Evolutionary conservation across 805 yeast genomes (phyloP).

Genomic region (Danielia reshetovae): DNA sequence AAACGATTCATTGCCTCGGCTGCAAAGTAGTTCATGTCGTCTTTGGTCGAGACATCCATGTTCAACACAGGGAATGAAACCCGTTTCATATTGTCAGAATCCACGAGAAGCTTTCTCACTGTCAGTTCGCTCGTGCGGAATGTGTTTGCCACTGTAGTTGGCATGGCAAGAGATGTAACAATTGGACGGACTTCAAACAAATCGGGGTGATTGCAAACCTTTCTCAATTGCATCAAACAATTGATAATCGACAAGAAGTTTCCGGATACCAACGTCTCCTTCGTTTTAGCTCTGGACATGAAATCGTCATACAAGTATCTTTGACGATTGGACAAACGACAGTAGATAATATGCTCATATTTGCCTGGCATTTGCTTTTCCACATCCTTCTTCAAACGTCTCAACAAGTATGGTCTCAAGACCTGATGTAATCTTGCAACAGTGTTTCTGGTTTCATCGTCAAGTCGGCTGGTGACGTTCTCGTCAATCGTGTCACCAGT

Average conservation of each 20-base stretch:
- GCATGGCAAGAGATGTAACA: conserved; percentile 80
- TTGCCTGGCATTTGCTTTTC: conserved; percentile 99
- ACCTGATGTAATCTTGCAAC: conserved; percentile 90
- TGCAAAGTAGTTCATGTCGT: conserved; percentile 43
- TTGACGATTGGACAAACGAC: conserved; percentile 90
- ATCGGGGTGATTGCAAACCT: conserved; percentile 96
- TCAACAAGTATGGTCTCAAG: conserved; percentile 82
- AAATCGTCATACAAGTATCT: conserved; percentile 91
- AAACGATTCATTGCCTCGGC: conserved; percentile 40
- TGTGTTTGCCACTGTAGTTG: conserved; percentile 52
- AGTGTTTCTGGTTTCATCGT: conserved; percentile 76
- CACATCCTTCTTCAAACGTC: conserved; percentile 93
- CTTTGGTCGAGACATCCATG: conserved; percentile 49
- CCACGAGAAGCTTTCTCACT: conserved; percentile 18
- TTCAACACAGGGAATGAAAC: conserved; percentile 59
- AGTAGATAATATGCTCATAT: conserved; percentile 90
- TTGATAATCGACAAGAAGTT: conserved; percentile 92
- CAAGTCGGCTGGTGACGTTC: conserved; percentile 42
- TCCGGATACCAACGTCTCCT: conserved; percentile 89
- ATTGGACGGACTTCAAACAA: conserved; percentile 94
- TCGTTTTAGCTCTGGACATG: conserved; percentile 94
- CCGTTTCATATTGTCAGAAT: conserved; percentile 2
- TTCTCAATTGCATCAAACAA: conserved; percentile 95
- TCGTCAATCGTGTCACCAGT: conserved; percentile 48
- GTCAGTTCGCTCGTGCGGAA: conserved; percentile 33